These are phyloP conservation scores for Rhinocladiella similis DNA, from an alignment of 2,329 filamentous ascomycete genomes.

Conservation along the genomic window DNA sequence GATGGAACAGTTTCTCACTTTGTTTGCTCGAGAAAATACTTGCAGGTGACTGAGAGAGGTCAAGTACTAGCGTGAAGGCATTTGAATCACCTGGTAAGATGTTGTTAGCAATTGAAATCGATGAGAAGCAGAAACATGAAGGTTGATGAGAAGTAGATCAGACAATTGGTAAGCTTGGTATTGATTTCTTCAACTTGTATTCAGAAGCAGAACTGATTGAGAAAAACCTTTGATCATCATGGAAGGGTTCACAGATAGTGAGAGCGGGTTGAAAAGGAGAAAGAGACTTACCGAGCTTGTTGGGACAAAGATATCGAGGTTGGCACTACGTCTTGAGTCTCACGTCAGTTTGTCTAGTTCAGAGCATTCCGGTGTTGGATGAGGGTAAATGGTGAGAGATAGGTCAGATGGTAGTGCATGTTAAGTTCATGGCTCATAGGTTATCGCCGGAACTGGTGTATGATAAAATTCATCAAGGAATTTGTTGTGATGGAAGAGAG, in stretches of 20 bases:
- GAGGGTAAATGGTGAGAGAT: slow-evolving; percentile 13
- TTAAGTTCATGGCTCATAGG: slow-evolving; percentile 57
- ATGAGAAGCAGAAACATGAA: not conserved
- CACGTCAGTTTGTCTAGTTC: not conserved
- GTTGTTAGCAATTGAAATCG: not conserved
- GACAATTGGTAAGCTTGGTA: slow-evolving; percentile 58
- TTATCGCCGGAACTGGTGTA: slow-evolving; percentile 54
- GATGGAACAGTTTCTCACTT: not conserved
- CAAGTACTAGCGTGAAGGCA: too few species aligned
- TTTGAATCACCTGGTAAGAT: not conserved
- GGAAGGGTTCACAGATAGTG: not conserved
- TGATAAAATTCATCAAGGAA: slow-evolving; percentile 42
- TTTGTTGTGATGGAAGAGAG: not conserved
- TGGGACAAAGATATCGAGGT: not conserved
- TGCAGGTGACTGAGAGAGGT: too few species aligned
- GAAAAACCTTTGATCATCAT: slow-evolving; percentile 51
- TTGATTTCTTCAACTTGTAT: slow-evolving; percentile 57
- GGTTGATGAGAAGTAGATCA: slow-evolving; percentile 28
- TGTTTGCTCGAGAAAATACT: not conserved
- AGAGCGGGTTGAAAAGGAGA: too few species aligned
- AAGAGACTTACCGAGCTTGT: not conserved
- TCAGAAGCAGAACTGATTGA: slow-evolving; percentile 65
- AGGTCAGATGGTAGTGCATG: slow-evolving; percentile 63
- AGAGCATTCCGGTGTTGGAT: slow-evolving; percentile 5
- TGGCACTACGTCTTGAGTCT: not conserved